Base-by-base conservation (phyloP, 805 yeast species). In the Kregervanrija fluxuum region DNA sequence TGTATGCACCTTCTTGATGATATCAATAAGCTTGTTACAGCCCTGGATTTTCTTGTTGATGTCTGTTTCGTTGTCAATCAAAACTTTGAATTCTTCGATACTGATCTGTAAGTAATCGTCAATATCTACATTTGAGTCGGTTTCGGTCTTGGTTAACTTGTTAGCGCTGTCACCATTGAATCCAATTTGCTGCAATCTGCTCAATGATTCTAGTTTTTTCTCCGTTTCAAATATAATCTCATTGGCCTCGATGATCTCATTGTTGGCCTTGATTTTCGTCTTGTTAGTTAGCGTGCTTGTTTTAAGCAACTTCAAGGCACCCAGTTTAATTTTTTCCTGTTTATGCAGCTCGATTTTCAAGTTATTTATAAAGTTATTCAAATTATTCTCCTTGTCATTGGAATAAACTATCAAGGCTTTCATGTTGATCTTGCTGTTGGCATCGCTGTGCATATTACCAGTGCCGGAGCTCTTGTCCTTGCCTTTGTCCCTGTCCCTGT, bases 191-290 rank as follows among this genome's bases (percentile, higher is more conserved):
- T 28, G 10, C 8, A 41, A 17, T 35, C 46, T 11, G 30, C 37
- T 47, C 8, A 36, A 15, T 8, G 30, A 36, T n/a, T 41, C 41
- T 10, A 47, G 30, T 34, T 34, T 36, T 15, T 36, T 38, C 15
- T 39, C 43, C 5, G 41, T 33, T 38, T 43, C 43, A 12, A 28
- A 16, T 5, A 42, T 39, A 6, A 33, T 37, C 11, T 46, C 47
- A 5, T 40, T 22, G 17, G 40, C 39, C 13, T 45, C 40, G 8
- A 38, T 38, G 17, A 47, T 36, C 30, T 47, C 51, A 12, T 16
- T 34, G 30, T 45, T 44, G 5, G 50, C 45, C 13, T 47, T 34
- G 4, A 12, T 41, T 36, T 36, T 12, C 8, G 40, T 41, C 17
- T 10, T n/a, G 35, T 37, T 11, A 11, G 37, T 36, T 22, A 33